Evolutionary conservation across 345 rosid species (phyloP).

Genomic region (Eucalyptus globulus): DNA sequence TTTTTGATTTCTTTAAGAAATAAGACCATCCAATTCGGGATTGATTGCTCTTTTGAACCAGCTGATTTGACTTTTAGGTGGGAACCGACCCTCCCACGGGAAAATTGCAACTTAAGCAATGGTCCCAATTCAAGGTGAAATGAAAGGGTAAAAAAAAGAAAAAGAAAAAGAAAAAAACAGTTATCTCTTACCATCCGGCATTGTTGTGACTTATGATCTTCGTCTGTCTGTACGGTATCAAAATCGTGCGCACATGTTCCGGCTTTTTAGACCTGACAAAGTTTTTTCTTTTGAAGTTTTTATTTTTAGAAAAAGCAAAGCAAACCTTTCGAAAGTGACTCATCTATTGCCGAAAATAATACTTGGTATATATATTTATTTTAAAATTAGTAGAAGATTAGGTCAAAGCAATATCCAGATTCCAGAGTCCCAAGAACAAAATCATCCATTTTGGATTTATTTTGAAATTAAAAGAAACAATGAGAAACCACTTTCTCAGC

Average conservation of each 20-base stretch:
- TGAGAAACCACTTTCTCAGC: not conserved
- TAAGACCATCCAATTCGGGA: not conserved
- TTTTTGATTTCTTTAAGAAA: not conserved
- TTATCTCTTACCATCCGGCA: not conserved
- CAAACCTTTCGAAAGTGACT: not conserved
- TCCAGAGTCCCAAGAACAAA: not conserved
- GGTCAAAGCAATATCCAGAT: not conserved
- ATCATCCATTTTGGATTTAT: not conserved
- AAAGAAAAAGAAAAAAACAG: fast-evolving
- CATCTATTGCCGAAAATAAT: not conserved
- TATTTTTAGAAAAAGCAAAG: not conserved
- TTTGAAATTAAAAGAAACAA: not conserved
- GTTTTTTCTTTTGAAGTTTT: not conserved
- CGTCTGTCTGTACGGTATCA: not conserved
- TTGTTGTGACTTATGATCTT: not conserved
- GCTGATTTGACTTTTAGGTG: not conserved
- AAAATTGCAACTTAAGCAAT: not conserved
- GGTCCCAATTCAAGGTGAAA: not conserved
- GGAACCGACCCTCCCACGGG: not conserved
- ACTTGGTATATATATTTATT: not conserved
- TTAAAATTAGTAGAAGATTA: not conserved
- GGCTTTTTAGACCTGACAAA: not conserved
- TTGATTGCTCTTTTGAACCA: not conserved
- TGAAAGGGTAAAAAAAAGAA: not conserved
- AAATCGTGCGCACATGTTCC: not conserved